These are phyloP conservation scores for Chiua sp. DNA, from an alignment of 1,284 basidiomycete species.

Conservation along the genomic window DNA sequence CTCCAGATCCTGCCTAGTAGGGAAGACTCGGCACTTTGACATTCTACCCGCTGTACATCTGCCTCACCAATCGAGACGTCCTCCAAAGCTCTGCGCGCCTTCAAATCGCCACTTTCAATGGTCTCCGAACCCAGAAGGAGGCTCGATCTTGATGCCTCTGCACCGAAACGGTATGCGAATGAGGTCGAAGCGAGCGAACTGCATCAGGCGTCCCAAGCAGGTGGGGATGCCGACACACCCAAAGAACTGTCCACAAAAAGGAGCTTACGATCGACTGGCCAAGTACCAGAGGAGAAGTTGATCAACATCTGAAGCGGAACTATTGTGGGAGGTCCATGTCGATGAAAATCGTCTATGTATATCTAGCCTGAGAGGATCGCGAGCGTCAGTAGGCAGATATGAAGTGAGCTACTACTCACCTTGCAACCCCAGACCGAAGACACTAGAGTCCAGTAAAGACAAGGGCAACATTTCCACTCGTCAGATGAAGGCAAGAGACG, in stretches of 20 bases:
- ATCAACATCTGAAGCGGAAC: conserved; percentile 7
- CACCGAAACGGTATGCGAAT: too few relatives aligned
- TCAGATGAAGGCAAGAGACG: too few relatives aligned
- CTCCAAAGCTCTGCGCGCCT: conserved; percentile 58
- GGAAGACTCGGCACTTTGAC: conserved; percentile 68
- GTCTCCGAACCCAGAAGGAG: conserved; percentile 53
- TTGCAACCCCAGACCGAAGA: neutral
- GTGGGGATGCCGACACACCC: conserved; percentile 44
- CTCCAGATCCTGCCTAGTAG: conserved; percentile 58
- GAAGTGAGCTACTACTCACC: conserved; percentile 6
- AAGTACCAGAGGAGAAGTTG: conserved; percentile 56
- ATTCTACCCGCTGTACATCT: conserved; percentile 54
- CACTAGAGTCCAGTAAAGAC: too few relatives aligned
- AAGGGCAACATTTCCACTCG: too few relatives aligned
- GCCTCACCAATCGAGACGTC: conserved; percentile 57
- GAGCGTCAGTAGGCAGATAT: neutral
- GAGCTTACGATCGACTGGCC: conserved; percentile 72
- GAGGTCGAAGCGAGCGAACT: too few relatives aligned
- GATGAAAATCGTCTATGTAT: conserved; percentile 16
- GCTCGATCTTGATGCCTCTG: too few relatives aligned
- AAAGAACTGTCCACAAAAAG: conserved; percentile 72
- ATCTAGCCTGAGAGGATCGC: neutral
- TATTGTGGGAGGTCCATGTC: too few relatives aligned
- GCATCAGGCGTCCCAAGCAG: too few relatives aligned
- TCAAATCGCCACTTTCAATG: too few relatives aligned